Percentiles rank a stretch among this genome's conserved stretches.
Evolutionary conservation across 352 stramenopile species (phyloP).

Genomic region (Globisporangium abappressorium): DNA sequence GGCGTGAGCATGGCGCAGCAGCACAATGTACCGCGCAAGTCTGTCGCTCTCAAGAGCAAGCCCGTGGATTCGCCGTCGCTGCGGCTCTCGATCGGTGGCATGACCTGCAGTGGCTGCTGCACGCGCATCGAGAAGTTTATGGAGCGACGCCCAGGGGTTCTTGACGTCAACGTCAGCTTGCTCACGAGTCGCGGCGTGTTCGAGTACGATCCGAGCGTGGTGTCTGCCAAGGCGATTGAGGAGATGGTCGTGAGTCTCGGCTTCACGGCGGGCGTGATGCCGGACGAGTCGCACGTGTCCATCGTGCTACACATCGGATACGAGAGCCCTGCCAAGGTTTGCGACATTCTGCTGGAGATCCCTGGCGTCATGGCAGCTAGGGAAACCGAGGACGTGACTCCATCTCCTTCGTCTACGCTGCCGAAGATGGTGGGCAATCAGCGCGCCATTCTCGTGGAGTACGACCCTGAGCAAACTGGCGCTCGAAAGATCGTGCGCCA

Average conservation of each 20-base stretch:
- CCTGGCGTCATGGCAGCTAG: slow-evolving; percentile 34
- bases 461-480: slow-evolving; percentile 40
- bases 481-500: slow-evolving; percentile 38
- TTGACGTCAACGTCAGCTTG: slow-evolving; percentile 60
- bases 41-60: slow-evolving; percentile 3
- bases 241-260: slow-evolving; percentile 57
- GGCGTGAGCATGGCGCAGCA: slow-evolving; percentile 17
- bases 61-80: slow-evolving; percentile 21
- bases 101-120: slow-evolving; percentile 87
- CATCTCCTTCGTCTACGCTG: slow-evolving; percentile 2
- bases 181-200: slow-evolving; percentile 57
- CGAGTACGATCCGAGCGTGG: slow-evolving; percentile 38
- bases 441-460: slow-evolving; percentile 34
- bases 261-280: slow-evolving; percentile 60
- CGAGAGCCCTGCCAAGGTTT: slow-evolving; percentile 22
- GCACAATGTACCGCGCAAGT: background rate
- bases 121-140: slow-evolving; percentile 82
- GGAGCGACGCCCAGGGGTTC: slow-evolving; percentile 45
- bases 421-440: slow-evolving; percentile 17
- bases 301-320: slow-evolving; percentile 49
- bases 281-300: slow-evolving; percentile 46
- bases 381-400: slow-evolving; percentile 20
- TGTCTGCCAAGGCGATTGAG: slow-evolving; percentile 62
- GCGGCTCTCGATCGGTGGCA: slow-evolving; percentile 66
- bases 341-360: slow-evolving; percentile 25